Evolutionary conservation across 495 filamentous ascomycete species (phyloP), one percentile per base, ranked within the genome.

Genomic region (Penicillium chermesinum): DNA sequence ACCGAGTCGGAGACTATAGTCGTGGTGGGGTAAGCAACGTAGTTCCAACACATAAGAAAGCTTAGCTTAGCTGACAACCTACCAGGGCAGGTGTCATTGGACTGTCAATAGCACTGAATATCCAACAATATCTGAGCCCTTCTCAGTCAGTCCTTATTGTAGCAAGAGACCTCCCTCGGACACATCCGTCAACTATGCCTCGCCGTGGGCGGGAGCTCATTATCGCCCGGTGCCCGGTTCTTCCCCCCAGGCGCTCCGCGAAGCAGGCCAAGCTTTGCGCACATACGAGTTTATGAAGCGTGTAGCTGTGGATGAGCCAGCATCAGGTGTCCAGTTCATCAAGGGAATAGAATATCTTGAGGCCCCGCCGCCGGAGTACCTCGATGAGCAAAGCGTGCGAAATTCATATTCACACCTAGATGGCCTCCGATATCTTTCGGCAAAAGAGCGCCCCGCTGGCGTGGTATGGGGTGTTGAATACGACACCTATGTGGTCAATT

Each of bases 191-290:
- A 77, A 85, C 71, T 85, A 77, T 64, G 75, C 81, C 44, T 83
- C 81, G 4, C 75, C 79, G 7, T 85, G 81, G 82, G 82, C 72
- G n/a, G 81, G 81, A 47, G 81, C 78, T 6, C 80, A 80, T 57
- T 79, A 81, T 65, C 74, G 80, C 2, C 76, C 74, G 10, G 66
- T 82, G 2, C 76, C 78, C 0, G 75, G 75, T 2, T 54, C 62
- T 1, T 62, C 67, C 0, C 50, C 65, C 7, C 71, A 73, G 38
- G 46, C 58, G n/a, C 37, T 59, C 3, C 66, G 65, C 19, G 78
- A 82, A 50, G 74, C 77, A 40, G 57, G 52, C 40, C 66, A 80
- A 60, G 72, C 80, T 1, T 60, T 70, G 5, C 57, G 57, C 6
- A 83, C 82, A 12, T 84, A 72, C 54, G 41, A 63, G 2, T 68